These are phyloP conservation scores for Peronospora destructor DNA, from an alignment of 352 stramenopile species.

Conservation along the genomic window DNA sequence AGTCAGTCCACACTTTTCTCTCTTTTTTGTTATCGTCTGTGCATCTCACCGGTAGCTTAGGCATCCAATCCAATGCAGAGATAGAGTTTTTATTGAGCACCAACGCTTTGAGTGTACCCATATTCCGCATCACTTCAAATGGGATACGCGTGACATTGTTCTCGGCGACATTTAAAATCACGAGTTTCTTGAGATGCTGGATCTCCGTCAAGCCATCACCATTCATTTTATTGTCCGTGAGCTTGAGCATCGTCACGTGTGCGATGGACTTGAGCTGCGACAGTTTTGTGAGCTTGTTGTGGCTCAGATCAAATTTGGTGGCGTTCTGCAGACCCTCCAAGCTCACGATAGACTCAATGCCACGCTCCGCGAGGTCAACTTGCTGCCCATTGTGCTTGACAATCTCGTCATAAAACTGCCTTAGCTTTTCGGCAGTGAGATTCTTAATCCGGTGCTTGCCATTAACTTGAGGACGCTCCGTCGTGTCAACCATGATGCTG, in stretches of 20 bases:
- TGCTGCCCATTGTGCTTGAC: slow-evolving; percentile 42
- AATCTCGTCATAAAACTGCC: slow-evolving; percentile 43
- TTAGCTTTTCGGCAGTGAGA: slow-evolving; percentile 75
- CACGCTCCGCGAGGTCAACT: slow-evolving; percentile 54
- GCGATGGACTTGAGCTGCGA: slow-evolving; percentile 53
- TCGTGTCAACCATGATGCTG: slow-evolving; percentile 9
- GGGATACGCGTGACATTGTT: slow-evolving; percentile 72
- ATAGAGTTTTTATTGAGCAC: slow-evolving; percentile 85
- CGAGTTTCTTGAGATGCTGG: slow-evolving; percentile 70
- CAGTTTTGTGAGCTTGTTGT: slow-evolving; percentile 83
- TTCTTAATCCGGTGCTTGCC: slow-evolving; percentile 82
- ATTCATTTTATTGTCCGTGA: slow-evolving; percentile 72
- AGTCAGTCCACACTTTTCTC: slow-evolving; percentile 2
- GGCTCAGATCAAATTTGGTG: slow-evolving; percentile 77
- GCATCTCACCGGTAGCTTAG: slow-evolving; percentile 42
- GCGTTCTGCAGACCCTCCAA: slow-evolving; percentile 47
- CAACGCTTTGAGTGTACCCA: slow-evolving; percentile 67
- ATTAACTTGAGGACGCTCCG: slow-evolving; percentile 9
- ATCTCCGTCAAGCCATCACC: slow-evolving; percentile 64
- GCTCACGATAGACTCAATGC: slow-evolving; percentile 78
- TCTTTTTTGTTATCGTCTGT: not conserved
- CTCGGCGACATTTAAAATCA: slow-evolving; percentile 69
- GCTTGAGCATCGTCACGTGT: slow-evolving; percentile 69
- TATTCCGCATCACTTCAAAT: slow-evolving; percentile 56
- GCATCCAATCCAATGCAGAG: slow-evolving; percentile 75